A percentile compares a stretch with the other conserved stretches of the same genome.
Evolutionary conservation across 192 early-diverging fungal species (phyloP).

Genomic region (Funneliformis mosseae): DNA sequence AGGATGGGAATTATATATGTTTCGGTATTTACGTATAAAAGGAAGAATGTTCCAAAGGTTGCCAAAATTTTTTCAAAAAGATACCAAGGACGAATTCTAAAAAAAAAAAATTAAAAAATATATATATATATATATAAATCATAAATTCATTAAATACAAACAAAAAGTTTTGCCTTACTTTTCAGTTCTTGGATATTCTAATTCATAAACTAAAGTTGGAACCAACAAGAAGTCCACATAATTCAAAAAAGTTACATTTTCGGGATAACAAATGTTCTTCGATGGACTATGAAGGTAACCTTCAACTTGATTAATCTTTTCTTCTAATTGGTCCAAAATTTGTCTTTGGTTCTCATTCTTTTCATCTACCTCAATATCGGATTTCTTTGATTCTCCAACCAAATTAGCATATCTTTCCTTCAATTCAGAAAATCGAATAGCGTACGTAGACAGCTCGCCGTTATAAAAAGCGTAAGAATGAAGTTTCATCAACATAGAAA

Average conservation of each 20-base stretch:
- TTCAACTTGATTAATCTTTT: constrained; percentile 56
- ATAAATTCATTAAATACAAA: neutral
- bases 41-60: constrained; percentile 74
- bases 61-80: constrained; percentile 84
- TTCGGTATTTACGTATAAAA: constrained; percentile 85
- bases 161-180: constrained; percentile 47
- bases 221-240: constrained; percentile 86
- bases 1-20: constrained; percentile 86
- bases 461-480: constrained; percentile 91
- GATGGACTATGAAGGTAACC: constrained; percentile 52
- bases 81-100: constrained; percentile 81
- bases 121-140: neutral
- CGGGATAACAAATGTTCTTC: constrained; percentile 67
- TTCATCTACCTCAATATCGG: constrained; percentile 26
- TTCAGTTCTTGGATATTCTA: constrained; percentile 87
- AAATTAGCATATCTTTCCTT: constrained; percentile 40
- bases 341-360: constrained; percentile 1
- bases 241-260: constrained; percentile 80
- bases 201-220: constrained; percentile 91
- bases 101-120: constrained; percentile 1
- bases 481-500: constrained; percentile 95
- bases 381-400: constrained; percentile 32
- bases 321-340: constrained; percentile 19
- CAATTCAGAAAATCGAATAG: constrained; percentile 38
- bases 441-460: constrained; percentile 64